A percentile compares a stretch with the other conserved stretches of the same genome.
These are phyloP conservation scores for Fusarium goolgardi DNA, from an alignment of 2,329 filamentous ascomycete species.

Conservation along the genomic window DNA sequence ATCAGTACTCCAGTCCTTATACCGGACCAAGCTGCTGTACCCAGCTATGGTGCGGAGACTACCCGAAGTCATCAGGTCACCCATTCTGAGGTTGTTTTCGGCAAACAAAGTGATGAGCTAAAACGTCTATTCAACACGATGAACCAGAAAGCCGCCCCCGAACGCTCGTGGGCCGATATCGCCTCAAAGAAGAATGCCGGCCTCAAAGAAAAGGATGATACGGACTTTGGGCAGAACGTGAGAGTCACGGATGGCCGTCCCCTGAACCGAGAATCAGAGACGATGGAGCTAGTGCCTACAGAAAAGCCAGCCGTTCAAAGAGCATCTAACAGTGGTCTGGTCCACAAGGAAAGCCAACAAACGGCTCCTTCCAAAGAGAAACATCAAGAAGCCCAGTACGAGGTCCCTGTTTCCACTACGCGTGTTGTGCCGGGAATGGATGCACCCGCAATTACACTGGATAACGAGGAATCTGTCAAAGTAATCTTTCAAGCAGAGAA, in stretches of 20 bases:
- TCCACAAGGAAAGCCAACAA: neutral
- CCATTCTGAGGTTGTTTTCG: conserved; percentile 23
- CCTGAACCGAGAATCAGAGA: neutral
- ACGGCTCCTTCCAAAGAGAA: neutral
- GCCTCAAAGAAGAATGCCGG: conserved; percentile 3
- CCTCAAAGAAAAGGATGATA: conserved; percentile 5
- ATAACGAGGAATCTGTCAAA: neutral
- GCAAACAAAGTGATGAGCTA: conserved; percentile 9
- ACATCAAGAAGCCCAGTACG: neutral
- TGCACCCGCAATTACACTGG: neutral
- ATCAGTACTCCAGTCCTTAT: conserved; percentile 30
- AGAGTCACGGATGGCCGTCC: neutral
- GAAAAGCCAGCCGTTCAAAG: neutral
- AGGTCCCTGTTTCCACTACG: neutral
- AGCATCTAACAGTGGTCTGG: too few relatives aligned
- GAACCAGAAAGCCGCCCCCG: conserved; percentile 35
- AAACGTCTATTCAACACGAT: conserved; percentile 40
- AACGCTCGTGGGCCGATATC: conserved; percentile 21
- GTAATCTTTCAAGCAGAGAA: conserved; percentile 25
- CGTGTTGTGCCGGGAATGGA: conserved; percentile 26
- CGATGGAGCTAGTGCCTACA: neutral
- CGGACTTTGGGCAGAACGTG: conserved; percentile 24
- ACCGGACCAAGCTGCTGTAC: conserved; percentile 9
- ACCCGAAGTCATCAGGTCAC: neutral
- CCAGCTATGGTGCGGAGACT: neutral